phyloP scores from a whole-genome alignment of 2,329 filamentous ascomycete genomes.

The Rutstroemia sp. region DNA sequence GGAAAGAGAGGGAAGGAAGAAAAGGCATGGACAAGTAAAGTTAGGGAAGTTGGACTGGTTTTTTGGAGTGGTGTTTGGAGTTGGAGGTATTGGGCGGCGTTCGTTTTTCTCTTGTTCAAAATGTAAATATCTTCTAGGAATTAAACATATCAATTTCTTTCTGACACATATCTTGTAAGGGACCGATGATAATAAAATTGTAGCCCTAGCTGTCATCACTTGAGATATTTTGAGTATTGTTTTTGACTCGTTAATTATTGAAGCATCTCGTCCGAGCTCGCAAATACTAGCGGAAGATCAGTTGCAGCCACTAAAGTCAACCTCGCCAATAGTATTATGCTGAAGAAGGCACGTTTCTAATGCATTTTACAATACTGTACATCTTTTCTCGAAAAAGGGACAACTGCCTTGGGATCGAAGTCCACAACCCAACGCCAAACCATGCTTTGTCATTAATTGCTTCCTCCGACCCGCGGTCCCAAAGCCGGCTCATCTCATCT shows the following conservation, averaged over 20 bases:
- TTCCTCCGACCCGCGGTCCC: background rate
- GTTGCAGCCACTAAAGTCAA: background rate
- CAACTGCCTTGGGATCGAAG: conserved; percentile 17
- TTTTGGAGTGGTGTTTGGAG: background rate
- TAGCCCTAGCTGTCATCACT: no score
- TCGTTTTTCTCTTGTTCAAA: no score
- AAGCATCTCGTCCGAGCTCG: background rate
- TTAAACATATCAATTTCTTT: no score
- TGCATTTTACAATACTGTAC: conserved; percentile 15
- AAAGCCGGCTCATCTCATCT: background rate
- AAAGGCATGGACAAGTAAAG: background rate
- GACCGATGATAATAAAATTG: no score
- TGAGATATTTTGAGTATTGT: no score
- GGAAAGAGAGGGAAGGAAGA: background rate
- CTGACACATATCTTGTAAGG: no score
- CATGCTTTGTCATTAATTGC: conserved; percentile 16
- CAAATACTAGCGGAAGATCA: background rate
- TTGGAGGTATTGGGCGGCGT: no score
- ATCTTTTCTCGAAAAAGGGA: background rate
- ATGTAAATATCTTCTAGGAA: no score
- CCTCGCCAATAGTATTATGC: no score
- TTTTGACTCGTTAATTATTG: no score
- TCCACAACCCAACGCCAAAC: conserved; percentile 24
- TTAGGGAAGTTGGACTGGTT: background rate
- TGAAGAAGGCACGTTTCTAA: conserved; percentile 9